These are phyloP conservation scores for Kodamaea lidongshanica DNA, from an alignment of 805 yeast species.

Conservation along the genomic window DNA sequence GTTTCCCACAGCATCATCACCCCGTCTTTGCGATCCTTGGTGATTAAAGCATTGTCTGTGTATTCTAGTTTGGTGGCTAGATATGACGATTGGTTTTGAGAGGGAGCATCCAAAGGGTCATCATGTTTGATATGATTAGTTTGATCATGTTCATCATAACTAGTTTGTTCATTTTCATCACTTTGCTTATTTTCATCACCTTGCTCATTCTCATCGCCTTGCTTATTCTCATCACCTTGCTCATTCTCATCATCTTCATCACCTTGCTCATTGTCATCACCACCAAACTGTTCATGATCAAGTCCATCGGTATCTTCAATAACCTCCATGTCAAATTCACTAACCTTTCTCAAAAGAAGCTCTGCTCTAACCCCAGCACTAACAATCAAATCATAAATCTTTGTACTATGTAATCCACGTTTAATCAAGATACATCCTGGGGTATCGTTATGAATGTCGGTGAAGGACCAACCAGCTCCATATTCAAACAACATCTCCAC, in stretches of 20 bases:
- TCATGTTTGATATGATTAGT: conserved; percentile 5
- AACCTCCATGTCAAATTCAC: conserved; percentile 59
- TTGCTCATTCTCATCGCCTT: conserved; percentile 9
- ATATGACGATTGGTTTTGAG: conserved; percentile 59
- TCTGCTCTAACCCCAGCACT: conserved; percentile 92
- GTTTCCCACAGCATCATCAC: conserved; percentile 98
- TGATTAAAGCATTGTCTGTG: conserved; percentile 60
- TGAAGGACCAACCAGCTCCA: conserved; percentile 90
- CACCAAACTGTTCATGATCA: conserved; percentile 20
- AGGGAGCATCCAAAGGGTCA: conserved; percentile 39
- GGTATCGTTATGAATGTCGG: conserved; percentile 65
- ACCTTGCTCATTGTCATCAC: too few relatives aligned
- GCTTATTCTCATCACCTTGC: conserved; percentile 6
- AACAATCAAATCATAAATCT: conserved; percentile 48
- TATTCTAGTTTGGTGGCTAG: conserved; percentile 63
- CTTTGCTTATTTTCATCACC: conserved; percentile 14
- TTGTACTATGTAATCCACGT: conserved; percentile 35
- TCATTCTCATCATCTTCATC: conserved; percentile 10
- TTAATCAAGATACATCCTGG: conserved; percentile 77
- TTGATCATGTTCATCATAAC: conserved; percentile 12
- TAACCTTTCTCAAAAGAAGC: conserved; percentile 64
- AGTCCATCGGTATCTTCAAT: conserved; percentile 34
- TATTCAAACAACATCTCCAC: conserved; percentile 64
- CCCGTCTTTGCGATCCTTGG: conserved; percentile 72
- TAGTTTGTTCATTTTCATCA: conserved; percentile 4